Base-by-base conservation (phyloP, 202 grass and related monocot species). In the Carex sylvatica region DNA sequence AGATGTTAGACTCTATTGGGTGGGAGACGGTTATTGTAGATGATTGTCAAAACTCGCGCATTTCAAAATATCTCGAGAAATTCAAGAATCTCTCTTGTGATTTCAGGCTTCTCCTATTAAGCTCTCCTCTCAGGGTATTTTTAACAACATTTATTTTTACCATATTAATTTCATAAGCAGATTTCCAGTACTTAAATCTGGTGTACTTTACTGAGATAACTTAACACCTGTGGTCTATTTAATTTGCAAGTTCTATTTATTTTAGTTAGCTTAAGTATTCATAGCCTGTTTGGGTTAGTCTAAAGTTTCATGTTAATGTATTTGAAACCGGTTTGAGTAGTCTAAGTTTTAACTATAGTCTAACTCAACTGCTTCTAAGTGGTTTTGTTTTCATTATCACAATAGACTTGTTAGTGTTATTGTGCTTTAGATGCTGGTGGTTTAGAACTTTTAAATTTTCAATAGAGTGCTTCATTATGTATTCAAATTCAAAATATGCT, bases 1-100 rank as follows among this genome's bases (percentile, higher is more conserved):
- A 91, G 73, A 86, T 31, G 68, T 65, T 97, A 77, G 84, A 85
- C 38, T 68, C n/a, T 44, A 85, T 97, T 87, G 73, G 64, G 82
- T 97, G 94, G 92, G 94, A 92, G 85, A 85, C 90, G 15, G 59
- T 97, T 42, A 80, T 94, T 0, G 74, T 97, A 84, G 94, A 97
- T 76, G 90, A 92, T 68, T 94, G 85, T 84, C 94, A 94, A 80
- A 94, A 76, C 70, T 92, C 80, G 33, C 90, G 87, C 83, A 62
- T 94, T 88, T 90, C 90, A 74, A 97, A 94, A 88, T 79, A 85
- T 65, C 88, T 97, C 4, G 79, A 89, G 86, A 76, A 87, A 83
- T 72, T 97, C 81, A 94, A 92, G 88, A 65, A 7, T n/a, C 87
- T 97, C 63, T 83, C 84, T 66, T 85, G 88, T 65, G 81, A 92